Evolutionary conservation across 2,329 filamentous ascomycete species (phyloP).

Genomic region (Monilinia vaccinii-corymbosi): DNA sequence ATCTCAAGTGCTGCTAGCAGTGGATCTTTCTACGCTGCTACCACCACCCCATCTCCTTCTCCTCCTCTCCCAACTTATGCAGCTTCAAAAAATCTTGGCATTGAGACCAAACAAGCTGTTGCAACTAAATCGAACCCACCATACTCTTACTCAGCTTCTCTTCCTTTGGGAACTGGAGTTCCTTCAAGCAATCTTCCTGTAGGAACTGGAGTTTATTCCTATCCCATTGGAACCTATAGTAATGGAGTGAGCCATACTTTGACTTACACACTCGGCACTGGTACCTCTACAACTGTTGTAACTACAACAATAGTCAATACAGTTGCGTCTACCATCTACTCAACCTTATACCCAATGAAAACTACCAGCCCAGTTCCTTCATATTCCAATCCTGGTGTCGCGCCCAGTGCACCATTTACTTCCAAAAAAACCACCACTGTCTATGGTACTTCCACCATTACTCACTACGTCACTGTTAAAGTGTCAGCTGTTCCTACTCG

Average conservation of each 20-base stretch:
- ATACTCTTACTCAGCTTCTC: not conserved
- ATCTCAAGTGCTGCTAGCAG: slow-evolving; percentile 8
- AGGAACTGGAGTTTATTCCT: too few relatives aligned
- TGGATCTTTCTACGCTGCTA: not conserved
- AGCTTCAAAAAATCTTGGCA: not conserved
- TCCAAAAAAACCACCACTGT: slow-evolving; percentile 15
- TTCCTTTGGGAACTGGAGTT: slow-evolving; percentile 14
- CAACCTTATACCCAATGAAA: slow-evolving; percentile 14
- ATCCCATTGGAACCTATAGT: not conserved
- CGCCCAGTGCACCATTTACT: not conserved
- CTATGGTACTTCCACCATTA: slow-evolving; percentile 17
- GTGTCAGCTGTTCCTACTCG: not conserved
- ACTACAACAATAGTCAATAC: slow-evolving; percentile 36
- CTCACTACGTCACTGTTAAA: slow-evolving; percentile 21
- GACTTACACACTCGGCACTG: slow-evolving; percentile 34
- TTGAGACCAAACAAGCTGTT: not conserved
- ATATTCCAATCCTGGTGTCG: not conserved
- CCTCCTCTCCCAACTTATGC: too few relatives aligned
- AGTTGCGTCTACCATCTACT: slow-evolving; percentile 25
- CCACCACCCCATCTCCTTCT: not conserved
- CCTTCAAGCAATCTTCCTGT: too few relatives aligned
- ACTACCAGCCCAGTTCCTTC: not conserved
- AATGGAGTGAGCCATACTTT: slow-evolving; percentile 19
- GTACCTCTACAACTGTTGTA: slow-evolving; percentile 37
- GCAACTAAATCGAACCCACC: not conserved